These are phyloP conservation scores for Trichosporon coremiiforme DNA, from an alignment of 1,284 basidiomycete genomes.

Conservation along the genomic window DNA sequence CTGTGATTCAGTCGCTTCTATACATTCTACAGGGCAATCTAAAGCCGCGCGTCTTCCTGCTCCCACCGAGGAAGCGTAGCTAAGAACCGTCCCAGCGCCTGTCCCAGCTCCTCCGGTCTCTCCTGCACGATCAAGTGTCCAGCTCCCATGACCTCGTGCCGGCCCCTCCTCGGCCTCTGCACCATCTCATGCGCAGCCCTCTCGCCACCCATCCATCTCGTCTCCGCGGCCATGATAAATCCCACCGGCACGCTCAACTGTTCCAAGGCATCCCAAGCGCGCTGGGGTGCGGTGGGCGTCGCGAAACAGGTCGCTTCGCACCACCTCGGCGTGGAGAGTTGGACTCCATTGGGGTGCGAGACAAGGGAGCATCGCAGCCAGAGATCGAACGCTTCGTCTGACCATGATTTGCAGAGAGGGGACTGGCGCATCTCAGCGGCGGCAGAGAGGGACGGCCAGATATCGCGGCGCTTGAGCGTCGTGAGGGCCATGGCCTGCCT, in stretches of 20 bases:
- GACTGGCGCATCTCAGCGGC: constrained; percentile 64
- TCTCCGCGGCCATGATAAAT: constrained; percentile 44
- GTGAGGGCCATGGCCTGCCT: constrained; percentile 34
- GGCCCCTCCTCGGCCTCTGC: constrained; percentile 36
- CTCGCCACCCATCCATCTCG: constrained; percentile 37
- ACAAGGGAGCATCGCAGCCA: constrained; percentile 68
- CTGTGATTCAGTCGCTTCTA: no score
- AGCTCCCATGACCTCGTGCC: constrained; percentile 43
- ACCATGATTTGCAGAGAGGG: constrained; percentile 47
- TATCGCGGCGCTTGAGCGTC: constrained; percentile 64
- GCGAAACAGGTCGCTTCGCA: constrained; percentile 46
- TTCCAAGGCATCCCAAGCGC: constrained; percentile 47
- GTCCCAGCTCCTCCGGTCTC: constrained; percentile 42
- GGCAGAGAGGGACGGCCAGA: constrained; percentile 66
- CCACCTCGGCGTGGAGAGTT: constrained; percentile 45
- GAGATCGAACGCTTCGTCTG: constrained; percentile 66
- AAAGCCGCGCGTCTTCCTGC: background rate
- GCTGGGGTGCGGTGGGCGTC: constrained; percentile 35
- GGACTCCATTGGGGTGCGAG: constrained; percentile 35
- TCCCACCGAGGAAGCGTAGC: constrained; percentile 30
- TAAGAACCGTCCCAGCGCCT: constrained; percentile 42
- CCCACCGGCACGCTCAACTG: constrained; percentile 39
- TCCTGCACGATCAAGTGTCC: constrained; percentile 50
- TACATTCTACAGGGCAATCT: background rate
- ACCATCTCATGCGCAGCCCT: constrained; percentile 36